Evolutionary conservation across 208 protist genomes (phyloP), one percentile per base, ranked within the genome.

Genomic region (Histomonas meleagridis): DNA sequence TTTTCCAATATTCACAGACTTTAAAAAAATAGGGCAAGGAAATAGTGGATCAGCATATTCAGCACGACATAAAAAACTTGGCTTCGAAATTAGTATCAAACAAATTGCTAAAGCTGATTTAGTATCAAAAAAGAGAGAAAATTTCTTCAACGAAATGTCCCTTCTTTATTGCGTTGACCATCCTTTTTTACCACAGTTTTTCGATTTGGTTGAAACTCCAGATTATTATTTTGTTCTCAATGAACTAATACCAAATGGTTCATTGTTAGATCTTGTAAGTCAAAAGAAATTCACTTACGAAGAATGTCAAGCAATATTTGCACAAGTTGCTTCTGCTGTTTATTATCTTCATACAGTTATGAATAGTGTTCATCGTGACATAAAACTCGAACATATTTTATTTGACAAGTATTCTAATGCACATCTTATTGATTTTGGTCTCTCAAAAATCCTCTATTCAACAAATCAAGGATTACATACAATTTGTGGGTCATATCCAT

Each of bases 131-230:
- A 3, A 26, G 10, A 72, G 40, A 35, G 65, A 43, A 72, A 32
- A 43, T 26, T 72, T 43, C 32, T 86, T 53, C 46, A 86, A 55
- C 38, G 76, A 86, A 55, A 1, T 86, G 2, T 23, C 40, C 14
- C 51, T 86, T 53, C 38, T 51, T 18, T 14, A 55, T n/a, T 21
- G 3, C 14, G 26, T 86, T 1, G 76, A 86, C 1, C 35, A 43
- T 38, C 76, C 76, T n/a, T 86, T 86, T 38, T 26, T 86, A 43
- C 32, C 76, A 23, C 46, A 51, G 16, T 86, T 86, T 86, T 86
- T 57, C 28, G 46, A 12, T 38, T 2, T 48, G 14, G 46, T 48
- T 38, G 76, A 86, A 86, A 18, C 43, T 55, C n/a, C 51, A 9
- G 46, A 43, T 0, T 14, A 26, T 32, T 23, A 40, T 55, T 86